phyloP scores from a whole-genome alignment of 176 grass and related monocot genomes.

The Sorghum bicolor region DNA sequence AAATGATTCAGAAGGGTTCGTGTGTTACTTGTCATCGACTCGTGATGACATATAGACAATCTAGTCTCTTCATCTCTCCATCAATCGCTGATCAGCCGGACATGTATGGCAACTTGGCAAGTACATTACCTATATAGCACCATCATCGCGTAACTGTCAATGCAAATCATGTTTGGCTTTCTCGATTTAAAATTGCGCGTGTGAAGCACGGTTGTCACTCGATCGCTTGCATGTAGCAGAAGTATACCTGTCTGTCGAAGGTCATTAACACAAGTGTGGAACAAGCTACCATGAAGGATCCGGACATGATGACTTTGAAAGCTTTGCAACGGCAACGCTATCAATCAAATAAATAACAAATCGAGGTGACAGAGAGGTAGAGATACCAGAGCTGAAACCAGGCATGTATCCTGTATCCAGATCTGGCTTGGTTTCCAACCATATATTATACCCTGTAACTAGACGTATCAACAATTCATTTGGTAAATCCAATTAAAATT shows the following conservation, averaged over 20 bases:
- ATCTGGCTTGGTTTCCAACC: background rate
- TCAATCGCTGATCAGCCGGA: background rate
- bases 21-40: background rate
- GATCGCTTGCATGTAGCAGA: background rate
- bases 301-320: background rate
- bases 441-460: background rate
- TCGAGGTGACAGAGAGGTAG: background rate
- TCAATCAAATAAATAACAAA: background rate
- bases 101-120: background rate
- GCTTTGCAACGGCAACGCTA: constrained; percentile 6
- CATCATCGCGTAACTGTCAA: background rate
- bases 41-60: background rate
- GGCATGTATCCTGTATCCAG: no score
- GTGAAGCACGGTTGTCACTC: constrained; percentile 5
- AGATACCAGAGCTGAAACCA: background rate
- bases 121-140: background rate
- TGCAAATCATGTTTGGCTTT: background rate
- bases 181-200: background rate
- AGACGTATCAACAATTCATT: background rate
- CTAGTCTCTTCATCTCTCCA: background rate
- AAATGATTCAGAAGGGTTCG: background rate
- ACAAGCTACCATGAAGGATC: background rate
- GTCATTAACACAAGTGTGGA: background rate
- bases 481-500: background rate
- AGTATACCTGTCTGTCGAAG: background rate